Percentiles rank a stretch among this genome's conserved stretches.
phyloP scores from a whole-genome alignment of 1,139 yeast species.

The Taphrina communis region DNA sequence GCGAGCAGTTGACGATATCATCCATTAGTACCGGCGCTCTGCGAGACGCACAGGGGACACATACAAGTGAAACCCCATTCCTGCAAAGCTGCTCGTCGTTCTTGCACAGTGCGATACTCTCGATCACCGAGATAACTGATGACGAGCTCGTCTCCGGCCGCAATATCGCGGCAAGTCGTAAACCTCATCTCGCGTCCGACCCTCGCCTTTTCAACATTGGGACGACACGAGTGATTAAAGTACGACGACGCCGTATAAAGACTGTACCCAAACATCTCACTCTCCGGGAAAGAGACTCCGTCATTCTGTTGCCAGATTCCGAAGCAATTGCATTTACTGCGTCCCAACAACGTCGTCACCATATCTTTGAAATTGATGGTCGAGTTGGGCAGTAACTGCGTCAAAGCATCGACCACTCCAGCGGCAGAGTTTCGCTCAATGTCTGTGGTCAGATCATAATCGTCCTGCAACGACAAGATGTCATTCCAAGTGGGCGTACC shows the following conservation, averaged over 20 bases:
- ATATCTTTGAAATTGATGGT: neutral
- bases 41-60: conserved; percentile 18
- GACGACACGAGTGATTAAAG: conserved; percentile 69
- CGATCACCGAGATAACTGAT: conserved; percentile 39
- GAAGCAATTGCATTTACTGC: conserved; percentile 74
- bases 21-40: neutral
- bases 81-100: conserved; percentile 17
- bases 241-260: conserved; percentile 71
- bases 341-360: conserved; percentile 62
- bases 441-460: conserved; percentile 50
- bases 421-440: conserved; percentile 45
- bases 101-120: conserved; percentile 12
- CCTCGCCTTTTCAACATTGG: conserved; percentile 57
- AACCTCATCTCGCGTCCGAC: conserved; percentile 51
- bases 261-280: conserved; percentile 71
- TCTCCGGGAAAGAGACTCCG: conserved; percentile 50
- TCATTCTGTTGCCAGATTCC: conserved; percentile 66
- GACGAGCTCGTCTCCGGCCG: conserved; percentile 33
- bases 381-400: neutral
- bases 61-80: conserved; percentile 35
- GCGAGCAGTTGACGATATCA: neutral
- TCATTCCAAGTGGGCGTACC: conserved; percentile 53
- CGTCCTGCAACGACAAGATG: conserved; percentile 50
- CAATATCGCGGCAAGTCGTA: conserved; percentile 17
- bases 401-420: conserved; percentile 50